Base-by-base conservation (phyloP, 2,329 filamentous ascomycete genomes). In the Pseudogymnoascus verrucosus region DNA sequence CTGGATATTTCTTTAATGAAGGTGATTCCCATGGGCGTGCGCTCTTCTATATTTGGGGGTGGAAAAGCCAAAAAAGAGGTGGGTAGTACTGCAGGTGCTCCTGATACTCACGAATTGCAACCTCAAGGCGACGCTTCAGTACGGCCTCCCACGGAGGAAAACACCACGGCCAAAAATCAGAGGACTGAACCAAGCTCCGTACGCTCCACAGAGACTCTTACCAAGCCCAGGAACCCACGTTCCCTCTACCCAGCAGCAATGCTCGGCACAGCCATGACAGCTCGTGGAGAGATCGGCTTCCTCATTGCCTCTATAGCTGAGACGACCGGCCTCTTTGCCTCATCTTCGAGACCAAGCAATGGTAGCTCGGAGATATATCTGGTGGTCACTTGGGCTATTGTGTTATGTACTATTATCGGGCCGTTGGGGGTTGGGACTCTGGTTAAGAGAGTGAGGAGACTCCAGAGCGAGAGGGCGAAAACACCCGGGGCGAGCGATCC, bases 231-330 rank as follows among this genome's bases (percentile, higher is more conserved):
- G 0, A 84, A 82, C 54, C 83, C 85, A 0, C 74, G 81, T 2
- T 91, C 88, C 0, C 75, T 90, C 0, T 88, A 91, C 66, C 88
- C 89, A 0, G 81, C 85, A 0, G 78, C 82, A 0, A 85, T 93
- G 2, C 75, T 93, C 0, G 86, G 86, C 0, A 78, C 82, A 16
- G 80, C 78, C n/a, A 93, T 93, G 89, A 83, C 89, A 0, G 85
- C 89, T 0, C 80, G 89, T n/a, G 89, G 90, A 0, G 90, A 95
- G 72, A 90, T 93, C 36, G 89, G 89, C 0, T 91, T 91, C 66
- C 73, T 93, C 47, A 90, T 95, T 65, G 86, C 87, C 0, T 84
- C 87, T 0, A 73, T 92, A 0, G 88, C 88, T 0, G 77, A 77
- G 0, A 73, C 37, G 23, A 26, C 34, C 7, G 42, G 66, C 4